Evolutionary conservation across 345 rosid species (phyloP), one percentile per base, ranked within the genome.

Genomic region (Diplotaxis tenuifolia): DNA sequence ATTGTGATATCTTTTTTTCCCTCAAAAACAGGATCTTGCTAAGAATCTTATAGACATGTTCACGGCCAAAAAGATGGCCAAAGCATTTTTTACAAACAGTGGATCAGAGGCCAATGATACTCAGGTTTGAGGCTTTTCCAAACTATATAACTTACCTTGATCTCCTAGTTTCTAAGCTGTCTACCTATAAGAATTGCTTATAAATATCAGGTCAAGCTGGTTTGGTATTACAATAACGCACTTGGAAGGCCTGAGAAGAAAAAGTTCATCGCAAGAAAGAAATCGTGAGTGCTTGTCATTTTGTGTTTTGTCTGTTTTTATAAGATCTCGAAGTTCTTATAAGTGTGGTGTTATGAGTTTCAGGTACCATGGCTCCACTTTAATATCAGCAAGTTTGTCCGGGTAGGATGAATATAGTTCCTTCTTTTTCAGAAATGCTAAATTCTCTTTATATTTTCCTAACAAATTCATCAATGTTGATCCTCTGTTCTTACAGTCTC

Each of bases 21-120:
- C 74, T 38, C 63, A n/a, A 72, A 47, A 66, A 36, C 84, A 95
- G 99, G 97, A 90, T 87, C 98, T 95, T 75, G 99, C 99, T 10
- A 90, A 79, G 83, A 94, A 86, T 56, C 92, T 95, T 75, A 65
- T 95, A 53, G 96, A 86, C 54, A 87, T 83, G 60, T 92, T 90
- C 77, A 92, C 97, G 4, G 96, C 94, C 54, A 82, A 63, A 0
- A 92, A 89, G 77, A 95, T 95, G 98, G 89, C 87, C 19, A 90
- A 90, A 81, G 96, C 75, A 1, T 95, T 95, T 82, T 95, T 92
- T 82, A 87, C 96, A 25, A 95, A 89, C 62, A 84, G 98, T 80
- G 98, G 99, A 79, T 95, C 99, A 62, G 98, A 95, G 65, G 99
- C 99, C 79, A 95, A 90, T 32, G 99, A 95, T 73, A 87, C 98